A percentile compares a stretch with the other conserved stretches of the same genome.
Conservation (phyloP, 345 rosid species). For the Eucalyptus tenuipes region DNA sequence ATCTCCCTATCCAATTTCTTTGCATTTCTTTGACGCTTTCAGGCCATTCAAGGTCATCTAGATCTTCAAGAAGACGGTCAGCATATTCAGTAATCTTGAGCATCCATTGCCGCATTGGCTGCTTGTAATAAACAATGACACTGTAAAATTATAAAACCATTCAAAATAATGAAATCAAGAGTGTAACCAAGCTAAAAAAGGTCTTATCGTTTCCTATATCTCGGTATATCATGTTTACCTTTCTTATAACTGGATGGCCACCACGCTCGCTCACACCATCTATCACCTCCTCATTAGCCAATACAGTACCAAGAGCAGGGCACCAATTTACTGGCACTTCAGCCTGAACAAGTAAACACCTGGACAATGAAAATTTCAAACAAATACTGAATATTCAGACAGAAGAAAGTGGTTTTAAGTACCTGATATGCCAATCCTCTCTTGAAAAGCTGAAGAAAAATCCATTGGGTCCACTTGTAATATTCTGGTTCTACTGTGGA, state of each 20-base stretch:
- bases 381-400: background rate
- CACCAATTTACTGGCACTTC: conserved; percentile 99
- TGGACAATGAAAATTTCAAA: background rate
- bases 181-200: background rate
- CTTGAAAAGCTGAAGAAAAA: conserved; percentile 87
- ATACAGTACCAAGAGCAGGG: conserved; percentile 96
- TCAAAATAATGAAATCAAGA: conserved; percentile 9
- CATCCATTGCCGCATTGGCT: conserved; percentile 99
- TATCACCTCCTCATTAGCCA: conserved; percentile 97
- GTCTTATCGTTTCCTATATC: background rate
- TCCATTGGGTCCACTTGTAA: conserved; percentile 97
- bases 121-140: conserved; percentile 94
- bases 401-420: background rate
- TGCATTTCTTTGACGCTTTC: conserved; percentile 93
- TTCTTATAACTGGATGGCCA: conserved; percentile 87
- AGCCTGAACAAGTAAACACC: conserved; percentile 34
- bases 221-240: conserved; percentile 19
- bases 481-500: conserved; percentile 87
- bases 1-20: conserved; percentile 92
- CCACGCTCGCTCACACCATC: conserved; percentile 99
- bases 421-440: conserved; percentile 99
- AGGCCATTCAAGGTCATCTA: conserved; percentile 93
- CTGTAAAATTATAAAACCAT: conserved; percentile 73
- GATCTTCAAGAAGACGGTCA: conserved; percentile 85
- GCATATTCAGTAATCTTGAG: conserved; percentile 93